Conservation (phyloP, 129 eudicot genomes). For the carrot (Daucus carota) region DH1_v3.0 NC_030383.2:42229001-42229500, state of each 20-base stretch:
- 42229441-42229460: constrained; percentile 51
- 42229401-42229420: constrained; percentile 46
- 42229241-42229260: neutral
- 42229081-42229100: neutral
- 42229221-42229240: neutral
- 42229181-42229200: neutral
- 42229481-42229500: constrained; percentile 49
- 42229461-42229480: constrained; percentile 41
- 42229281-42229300: neutral
- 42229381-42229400: constrained; percentile 34
- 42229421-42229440: constrained; percentile 67
- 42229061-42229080: neutral
- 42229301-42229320: neutral
- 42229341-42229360: constrained; percentile 66
- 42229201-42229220: neutral
- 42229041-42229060: neutral
- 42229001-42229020: constrained; percentile 44
- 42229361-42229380: constrained; percentile 30
- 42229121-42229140: neutral
- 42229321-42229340: constrained; percentile 9
- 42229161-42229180: neutral
- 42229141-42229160: neutral
- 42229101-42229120: neutral
- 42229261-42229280: neutral
- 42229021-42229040: neutral